Conservation (phyloP, 2,329 filamentous ascomycete genomes). For the Aureobasidium leucospermi region DNA sequence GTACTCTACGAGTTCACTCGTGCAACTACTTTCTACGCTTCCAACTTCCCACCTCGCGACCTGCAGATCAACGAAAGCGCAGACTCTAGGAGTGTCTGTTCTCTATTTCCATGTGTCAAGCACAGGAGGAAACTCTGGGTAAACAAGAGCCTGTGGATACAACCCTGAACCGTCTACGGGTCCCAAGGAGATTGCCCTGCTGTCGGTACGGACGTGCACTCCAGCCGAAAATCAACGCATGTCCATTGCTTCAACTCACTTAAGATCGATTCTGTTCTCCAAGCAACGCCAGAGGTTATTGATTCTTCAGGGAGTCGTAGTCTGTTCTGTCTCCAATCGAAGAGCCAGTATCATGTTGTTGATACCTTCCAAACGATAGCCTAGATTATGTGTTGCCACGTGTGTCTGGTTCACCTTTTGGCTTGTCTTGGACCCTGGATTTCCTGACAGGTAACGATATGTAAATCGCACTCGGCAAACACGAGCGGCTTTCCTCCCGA, state of each 20-base stretch:
- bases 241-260: background rate
- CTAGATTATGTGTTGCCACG: background rate
- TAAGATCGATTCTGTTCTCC: background rate
- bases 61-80: background rate
- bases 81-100: background rate
- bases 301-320: background rate
- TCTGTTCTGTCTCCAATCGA: too few relatives aligned
- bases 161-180: slow-evolving; percentile 10
- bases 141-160: background rate
- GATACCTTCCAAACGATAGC: background rate
- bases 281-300: background rate
- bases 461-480: background rate
- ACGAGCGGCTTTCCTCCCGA: background rate
- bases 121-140: background rate
- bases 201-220: slow-evolving; percentile 4
- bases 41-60: background rate
- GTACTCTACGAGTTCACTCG: background rate
- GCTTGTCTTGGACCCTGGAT: background rate
- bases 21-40: background rate
- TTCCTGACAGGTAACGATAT: background rate
- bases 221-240: background rate
- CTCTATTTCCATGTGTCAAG: slow-evolving; percentile 2
- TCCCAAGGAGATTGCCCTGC: slow-evolving; percentile 4
- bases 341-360: too few relatives aligned
- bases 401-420: background rate